Conservation (phyloP, 371 early-diverging fungal genomes). For the Smittium culicis region DNA sequence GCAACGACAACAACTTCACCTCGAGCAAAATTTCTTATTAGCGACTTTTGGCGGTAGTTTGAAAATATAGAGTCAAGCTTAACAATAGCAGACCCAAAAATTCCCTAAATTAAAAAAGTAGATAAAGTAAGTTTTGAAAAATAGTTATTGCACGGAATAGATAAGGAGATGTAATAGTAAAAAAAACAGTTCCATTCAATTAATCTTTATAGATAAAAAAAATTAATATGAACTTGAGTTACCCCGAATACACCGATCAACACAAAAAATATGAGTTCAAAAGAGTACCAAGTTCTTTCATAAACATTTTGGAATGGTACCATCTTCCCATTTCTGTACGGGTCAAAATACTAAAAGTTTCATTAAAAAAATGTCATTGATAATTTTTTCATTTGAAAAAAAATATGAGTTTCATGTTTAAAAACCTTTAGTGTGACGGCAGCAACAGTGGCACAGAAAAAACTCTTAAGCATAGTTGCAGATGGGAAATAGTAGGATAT, state of each 20-base stretch:
- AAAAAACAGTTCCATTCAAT: too few species aligned
- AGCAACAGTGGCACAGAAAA: constrained; percentile 86
- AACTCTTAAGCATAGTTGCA: constrained; percentile 89
- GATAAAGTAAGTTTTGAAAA: neutral
- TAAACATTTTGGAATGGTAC: constrained; percentile 90
- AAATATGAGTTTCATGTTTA: neutral
- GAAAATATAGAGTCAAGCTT: constrained; percentile 19
- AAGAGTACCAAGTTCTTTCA: constrained; percentile 75
- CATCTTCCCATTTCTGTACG: constrained; percentile 84
- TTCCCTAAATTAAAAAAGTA: constrained; percentile 9
- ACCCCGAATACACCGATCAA: constrained; percentile 82
- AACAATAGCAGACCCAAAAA: constrained; percentile 23
- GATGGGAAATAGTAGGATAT: constrained; percentile 85
- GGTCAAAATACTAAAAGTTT: constrained; percentile 51
- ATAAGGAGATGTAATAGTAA: too few species aligned
- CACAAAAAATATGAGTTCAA: constrained; percentile 70
- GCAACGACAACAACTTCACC: constrained; percentile 37
- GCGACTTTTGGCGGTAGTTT: constrained; percentile 23
- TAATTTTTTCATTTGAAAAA: neutral
- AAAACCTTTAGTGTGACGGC: constrained; percentile 63
- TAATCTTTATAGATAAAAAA: constrained; percentile 60
- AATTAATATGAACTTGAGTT: constrained; percentile 60
- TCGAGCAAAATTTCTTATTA: constrained; percentile 40
- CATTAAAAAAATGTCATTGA: constrained; percentile 2
- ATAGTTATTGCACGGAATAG: too few species aligned